phyloP scores from a whole-genome alignment of 192 early-diverging fungal genomes.

The Coemansia sp. region DNA sequence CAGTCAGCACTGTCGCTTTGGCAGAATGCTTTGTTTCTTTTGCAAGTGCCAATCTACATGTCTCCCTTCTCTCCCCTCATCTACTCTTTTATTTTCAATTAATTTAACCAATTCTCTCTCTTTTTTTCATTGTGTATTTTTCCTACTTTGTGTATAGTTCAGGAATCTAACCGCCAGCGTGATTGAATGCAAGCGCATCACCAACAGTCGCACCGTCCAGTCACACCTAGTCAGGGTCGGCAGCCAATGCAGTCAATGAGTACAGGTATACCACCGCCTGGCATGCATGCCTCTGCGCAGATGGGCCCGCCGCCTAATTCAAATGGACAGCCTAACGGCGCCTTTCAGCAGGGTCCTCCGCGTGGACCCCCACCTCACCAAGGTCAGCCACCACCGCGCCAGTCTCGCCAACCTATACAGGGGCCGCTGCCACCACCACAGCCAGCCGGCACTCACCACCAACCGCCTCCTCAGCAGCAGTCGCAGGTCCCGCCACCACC shows the following conservation, averaged over 20 bases:
- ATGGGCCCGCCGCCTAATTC: slow-evolving; percentile 26
- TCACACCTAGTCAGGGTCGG: slow-evolving; percentile 34
- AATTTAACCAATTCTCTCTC: background rate
- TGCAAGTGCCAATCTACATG: background rate
- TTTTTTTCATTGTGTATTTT: background rate
- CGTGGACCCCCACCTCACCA: slow-evolving; percentile 13
- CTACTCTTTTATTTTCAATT: background rate
- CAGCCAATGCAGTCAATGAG: slow-evolving; percentile 34
- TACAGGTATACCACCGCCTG: slow-evolving; percentile 35
- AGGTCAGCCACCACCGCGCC: slow-evolving; percentile 22
- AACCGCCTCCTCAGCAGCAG: slow-evolving; percentile 12
- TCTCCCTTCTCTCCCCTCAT: background rate
- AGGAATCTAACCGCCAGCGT: background rate
- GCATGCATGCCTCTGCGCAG: slow-evolving; percentile 31
- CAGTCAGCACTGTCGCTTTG: background rate
- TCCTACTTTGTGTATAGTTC: background rate
- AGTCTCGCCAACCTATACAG: slow-evolving; percentile 23
- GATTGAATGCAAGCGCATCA: slow-evolving; percentile 44
- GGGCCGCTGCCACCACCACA: slow-evolving; percentile 5
- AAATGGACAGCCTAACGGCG: slow-evolving; percentile 28
- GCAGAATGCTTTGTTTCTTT: too few species aligned
- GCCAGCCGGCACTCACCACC: slow-evolving; percentile 15
- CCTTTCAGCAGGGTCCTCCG: slow-evolving; percentile 26
- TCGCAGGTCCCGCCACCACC: slow-evolving; percentile 13
- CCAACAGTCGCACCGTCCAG: slow-evolving; percentile 41